phyloP scores from a whole-genome alignment of 371 early-diverging fungal species.

The Blakeslea trispora region DNA sequence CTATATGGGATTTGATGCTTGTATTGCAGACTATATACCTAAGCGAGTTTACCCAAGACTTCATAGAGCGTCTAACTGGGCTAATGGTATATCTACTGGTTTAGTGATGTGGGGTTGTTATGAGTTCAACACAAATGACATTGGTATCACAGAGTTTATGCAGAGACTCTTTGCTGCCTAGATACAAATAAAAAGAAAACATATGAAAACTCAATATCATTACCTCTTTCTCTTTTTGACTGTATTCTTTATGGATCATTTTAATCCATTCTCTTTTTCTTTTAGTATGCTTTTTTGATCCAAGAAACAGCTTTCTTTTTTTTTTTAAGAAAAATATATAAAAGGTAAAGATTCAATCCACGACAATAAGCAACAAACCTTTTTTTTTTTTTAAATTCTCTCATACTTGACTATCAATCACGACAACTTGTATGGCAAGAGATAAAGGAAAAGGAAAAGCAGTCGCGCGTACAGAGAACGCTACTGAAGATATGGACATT shows the following conservation, averaged over 20 bases:
- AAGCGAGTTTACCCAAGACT: constrained; percentile 65
- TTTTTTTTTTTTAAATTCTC: no score
- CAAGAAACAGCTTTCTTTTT: no score
- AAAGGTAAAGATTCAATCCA: no score
- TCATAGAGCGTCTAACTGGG: constrained; percentile 62
- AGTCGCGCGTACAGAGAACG: background rate
- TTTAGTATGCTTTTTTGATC: no score
- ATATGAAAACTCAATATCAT: no score
- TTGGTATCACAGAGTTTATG: constrained; percentile 89
- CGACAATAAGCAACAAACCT: no score
- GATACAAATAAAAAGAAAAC: background rate
- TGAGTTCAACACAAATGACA: constrained; percentile 92
- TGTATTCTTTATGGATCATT: no score
- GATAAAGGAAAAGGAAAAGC: constrained; percentile 1
- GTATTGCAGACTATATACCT: constrained; percentile 84
- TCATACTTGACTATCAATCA: no score
- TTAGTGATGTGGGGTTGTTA: constrained; percentile 87
- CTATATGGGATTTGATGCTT: constrained; percentile 77
- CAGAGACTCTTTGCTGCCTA: constrained; percentile 81
- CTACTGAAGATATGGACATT: background rate
- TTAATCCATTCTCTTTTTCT: no score
- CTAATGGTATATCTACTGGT: constrained; percentile 67
- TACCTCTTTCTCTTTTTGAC: no score
- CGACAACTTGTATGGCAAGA: background rate
- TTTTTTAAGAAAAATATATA: no score